Percentiles rank a stretch among this genome's conserved stretches.
These are phyloP conservation scores for Leishmania major DNA, from an alignment of 208 protist species.

Conservation along the genomic window DNA sequence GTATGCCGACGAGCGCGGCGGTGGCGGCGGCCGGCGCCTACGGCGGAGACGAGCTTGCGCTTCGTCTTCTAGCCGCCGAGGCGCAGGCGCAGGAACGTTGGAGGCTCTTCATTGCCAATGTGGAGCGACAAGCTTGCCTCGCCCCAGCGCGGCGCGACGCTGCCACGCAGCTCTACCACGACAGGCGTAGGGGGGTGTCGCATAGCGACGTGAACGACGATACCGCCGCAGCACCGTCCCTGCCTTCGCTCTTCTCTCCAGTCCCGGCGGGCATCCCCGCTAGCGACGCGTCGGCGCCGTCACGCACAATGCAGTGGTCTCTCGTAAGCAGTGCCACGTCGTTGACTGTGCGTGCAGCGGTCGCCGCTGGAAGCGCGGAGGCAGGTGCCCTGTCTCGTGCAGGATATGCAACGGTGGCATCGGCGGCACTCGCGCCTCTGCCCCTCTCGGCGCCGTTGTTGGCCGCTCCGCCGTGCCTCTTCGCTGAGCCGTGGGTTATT, in stretches of 20 bases:
- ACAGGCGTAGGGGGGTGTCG: neutral
- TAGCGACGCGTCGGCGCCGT: no score
- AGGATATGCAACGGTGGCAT: neutral
- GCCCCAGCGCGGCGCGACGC: conserved; percentile 2
- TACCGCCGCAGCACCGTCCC: neutral
- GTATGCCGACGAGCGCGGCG: neutral
- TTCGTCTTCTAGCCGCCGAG: conserved; percentile 18
- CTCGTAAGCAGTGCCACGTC: neutral
- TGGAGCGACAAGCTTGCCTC: conserved; percentile 27
- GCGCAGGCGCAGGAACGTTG: conserved; percentile 20
- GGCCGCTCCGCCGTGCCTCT: conserved; percentile 13
- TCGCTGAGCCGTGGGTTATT: conserved; percentile 16
- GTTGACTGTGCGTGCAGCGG: neutral
- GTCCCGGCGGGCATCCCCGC: neutral
- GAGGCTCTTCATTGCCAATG: conserved; percentile 12
- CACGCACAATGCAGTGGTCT: neutral
- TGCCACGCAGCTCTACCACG: neutral
- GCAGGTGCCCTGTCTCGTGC: neutral
- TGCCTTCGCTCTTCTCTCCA: neutral
- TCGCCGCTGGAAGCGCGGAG: neutral
- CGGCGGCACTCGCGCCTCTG: neutral
- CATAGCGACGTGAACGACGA: neutral
- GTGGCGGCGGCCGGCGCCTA: neutral
- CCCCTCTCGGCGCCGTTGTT: conserved; percentile 3
- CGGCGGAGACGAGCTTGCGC: conserved; percentile 17